Base-by-base conservation (phyloP, 164 flowering plant genomes). In the Chimonanthus salicifolius region DNA sequence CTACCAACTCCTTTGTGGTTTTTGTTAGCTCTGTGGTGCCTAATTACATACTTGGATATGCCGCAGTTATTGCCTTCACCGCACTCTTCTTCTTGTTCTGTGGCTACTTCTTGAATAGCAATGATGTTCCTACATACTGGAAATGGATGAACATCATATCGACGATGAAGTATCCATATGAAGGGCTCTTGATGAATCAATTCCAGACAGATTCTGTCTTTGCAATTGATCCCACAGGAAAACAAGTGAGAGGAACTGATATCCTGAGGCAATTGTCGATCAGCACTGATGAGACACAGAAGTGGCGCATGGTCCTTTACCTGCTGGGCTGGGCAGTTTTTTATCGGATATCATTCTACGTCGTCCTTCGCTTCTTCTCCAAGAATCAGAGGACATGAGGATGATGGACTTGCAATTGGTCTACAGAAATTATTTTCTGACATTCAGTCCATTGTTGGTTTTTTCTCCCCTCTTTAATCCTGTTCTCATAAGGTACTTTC, bases 11-110 rank as follows among this genome's bases (percentile, higher is more conserved):
- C 16, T 91, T 89, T 68, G 92, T 89, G 50, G 87, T 89, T 64
- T 89, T 91, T 58, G 82, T 88, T 5, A 89, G 92, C 82, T 86
- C 90, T 2, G 84, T 91, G 8, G 93, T 88, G 54, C 93, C 96
- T 2, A 88, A 84, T 64, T 89, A 85, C 77, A 91, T 89, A 20
- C 47, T 88, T 70, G 94, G 94, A 2, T 89, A 89, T 63, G 93
- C 93, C 2, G 88, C 87, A 0, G 97, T 91, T 44, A 87, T 91
- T 45, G 96, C 94, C 2, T 89, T 91, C 84, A 87, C 92, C 1
- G 90, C 97, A 1, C 85, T 89, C 43, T 90, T 89, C 81, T 89
- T 89, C 87, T 72, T 91, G 71, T 91, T 91, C 70, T 88, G 97
- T 43, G 97, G 97, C 1, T 88, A 85, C 78, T 91, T 89, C 84